These are phyloP conservation scores for Cladosporium phlei DNA, from an alignment of 2,329 filamentous ascomycete genomes.

Conservation along the genomic window DNA sequence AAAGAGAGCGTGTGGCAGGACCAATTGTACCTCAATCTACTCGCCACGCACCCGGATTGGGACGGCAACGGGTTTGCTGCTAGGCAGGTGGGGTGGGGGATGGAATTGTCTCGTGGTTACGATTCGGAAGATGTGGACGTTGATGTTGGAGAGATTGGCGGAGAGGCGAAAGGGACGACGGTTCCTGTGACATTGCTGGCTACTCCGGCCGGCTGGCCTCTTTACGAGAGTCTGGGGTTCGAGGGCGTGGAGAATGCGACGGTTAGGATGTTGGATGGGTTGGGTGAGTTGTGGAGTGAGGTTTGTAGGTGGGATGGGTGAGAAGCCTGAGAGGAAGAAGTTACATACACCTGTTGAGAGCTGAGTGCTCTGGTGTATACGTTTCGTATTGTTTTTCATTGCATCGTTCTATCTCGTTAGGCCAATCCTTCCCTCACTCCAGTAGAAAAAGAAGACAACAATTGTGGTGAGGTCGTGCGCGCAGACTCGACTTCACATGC, in stretches of 20 bases:
- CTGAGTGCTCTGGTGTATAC: background rate
- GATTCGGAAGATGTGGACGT: background rate
- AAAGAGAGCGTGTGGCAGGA: background rate
- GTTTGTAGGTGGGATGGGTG: conserved; percentile 7
- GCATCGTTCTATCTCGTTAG: conserved; percentile 8
- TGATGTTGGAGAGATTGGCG: background rate
- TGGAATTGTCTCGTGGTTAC: background rate
- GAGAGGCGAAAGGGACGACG: background rate
- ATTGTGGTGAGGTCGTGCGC: too few species aligned
- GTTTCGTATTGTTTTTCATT: too few species aligned
- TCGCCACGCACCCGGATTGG: conserved; percentile 13
- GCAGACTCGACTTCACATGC: too few species aligned
- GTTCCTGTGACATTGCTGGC: conserved; percentile 4
- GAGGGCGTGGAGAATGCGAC: conserved; percentile 6
- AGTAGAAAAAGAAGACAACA: background rate
- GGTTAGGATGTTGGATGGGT: conserved; percentile 1
- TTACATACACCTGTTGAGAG: too few species aligned
- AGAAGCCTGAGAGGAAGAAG: too few species aligned
- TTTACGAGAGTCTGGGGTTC: conserved; percentile 7
- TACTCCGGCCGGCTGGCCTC: conserved; percentile 1
- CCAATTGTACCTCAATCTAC: conserved; percentile 10
- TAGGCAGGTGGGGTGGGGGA: background rate
- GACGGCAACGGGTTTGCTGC: conserved; percentile 12
- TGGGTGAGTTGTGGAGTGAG: conserved; percentile 9
- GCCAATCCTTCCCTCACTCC: background rate